Conservation (phyloP, 1,139 yeast species). For the Arxiozyma slooffiae region DNA sequence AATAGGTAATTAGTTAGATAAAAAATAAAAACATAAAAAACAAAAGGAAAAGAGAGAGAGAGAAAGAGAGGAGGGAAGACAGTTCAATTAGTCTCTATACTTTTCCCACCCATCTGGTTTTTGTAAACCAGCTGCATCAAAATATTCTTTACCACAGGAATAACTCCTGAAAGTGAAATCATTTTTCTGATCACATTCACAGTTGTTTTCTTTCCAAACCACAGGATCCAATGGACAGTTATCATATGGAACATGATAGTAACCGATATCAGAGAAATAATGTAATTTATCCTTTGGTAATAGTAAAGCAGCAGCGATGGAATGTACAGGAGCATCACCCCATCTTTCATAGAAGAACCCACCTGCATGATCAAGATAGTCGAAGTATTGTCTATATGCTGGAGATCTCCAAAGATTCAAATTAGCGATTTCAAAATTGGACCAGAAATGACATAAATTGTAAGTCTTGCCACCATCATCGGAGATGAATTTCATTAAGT, state of each 20-base stretch:
- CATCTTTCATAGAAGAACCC: slow-evolving; percentile 87
- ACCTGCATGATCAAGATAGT: slow-evolving; percentile 64
- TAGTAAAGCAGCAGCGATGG: slow-evolving; percentile 70
- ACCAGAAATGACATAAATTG: slow-evolving; percentile 82
- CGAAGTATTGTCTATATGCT: slow-evolving; percentile 60
- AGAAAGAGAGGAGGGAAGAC: background rate
- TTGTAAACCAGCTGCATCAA: slow-evolving; percentile 37
- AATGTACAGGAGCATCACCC: slow-evolving; percentile 91
- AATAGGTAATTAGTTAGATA: too few relatives aligned
- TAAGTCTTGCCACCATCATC: slow-evolving; percentile 57
- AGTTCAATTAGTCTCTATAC: background rate
- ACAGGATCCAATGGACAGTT: slow-evolving; percentile 56
- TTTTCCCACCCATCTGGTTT: slow-evolving; percentile 33
- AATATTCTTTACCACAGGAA: slow-evolving; percentile 51
- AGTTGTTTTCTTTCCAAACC: slow-evolving; percentile 42
- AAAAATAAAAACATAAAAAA: too few relatives aligned
- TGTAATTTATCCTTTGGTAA: slow-evolving; percentile 57
- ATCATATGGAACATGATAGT: slow-evolving; percentile 47
- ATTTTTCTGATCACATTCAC: slow-evolving; percentile 53
- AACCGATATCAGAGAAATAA: slow-evolving; percentile 65
- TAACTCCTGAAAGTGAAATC: slow-evolving; percentile 61
- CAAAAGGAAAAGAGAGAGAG: background rate
- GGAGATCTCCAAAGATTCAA: slow-evolving; percentile 66
- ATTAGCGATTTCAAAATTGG: slow-evolving; percentile 73
- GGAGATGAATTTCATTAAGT: slow-evolving; percentile 61